Percentiles rank a stretch among this genome's conserved stretches.
Evolutionary conservation across 169 alveolate species (phyloP).

Genomic region (Plasmodium inui): DNA sequence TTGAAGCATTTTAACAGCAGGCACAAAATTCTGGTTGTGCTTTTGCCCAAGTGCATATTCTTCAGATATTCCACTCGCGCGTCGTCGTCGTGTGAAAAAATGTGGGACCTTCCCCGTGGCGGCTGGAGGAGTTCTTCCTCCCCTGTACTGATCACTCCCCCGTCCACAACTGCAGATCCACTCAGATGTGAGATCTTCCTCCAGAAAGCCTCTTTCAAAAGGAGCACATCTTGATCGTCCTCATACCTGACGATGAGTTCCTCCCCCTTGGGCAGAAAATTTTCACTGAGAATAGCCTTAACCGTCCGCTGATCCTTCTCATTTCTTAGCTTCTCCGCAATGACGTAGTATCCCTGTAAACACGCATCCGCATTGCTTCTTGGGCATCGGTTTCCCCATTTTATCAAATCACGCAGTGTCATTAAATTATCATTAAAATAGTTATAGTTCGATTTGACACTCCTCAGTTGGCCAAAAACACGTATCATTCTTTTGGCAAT

Average conservation of each 20-base stretch:
- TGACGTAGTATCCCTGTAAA: constrained; percentile 93
- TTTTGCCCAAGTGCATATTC: constrained; percentile 79
- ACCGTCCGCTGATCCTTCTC: constrained; percentile 90
- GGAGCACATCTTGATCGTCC: constrained; percentile 11
- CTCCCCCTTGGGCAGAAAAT: constrained; percentile 33
- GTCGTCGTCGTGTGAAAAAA: constrained; percentile 51
- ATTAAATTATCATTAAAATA: constrained; percentile 87
- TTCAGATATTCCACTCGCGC: constrained; percentile 59
- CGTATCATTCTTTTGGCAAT: constrained; percentile 94
- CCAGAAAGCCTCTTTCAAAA: constrained; percentile 19
- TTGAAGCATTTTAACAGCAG: constrained; percentile 93
- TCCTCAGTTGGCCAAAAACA: constrained; percentile 92
- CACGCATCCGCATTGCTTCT: constrained; percentile 88
- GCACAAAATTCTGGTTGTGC: constrained; percentile 88
- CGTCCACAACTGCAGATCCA: not conserved
- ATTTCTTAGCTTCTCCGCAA: constrained; percentile 95
- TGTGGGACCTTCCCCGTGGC: not conserved
- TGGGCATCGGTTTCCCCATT: constrained; percentile 97
- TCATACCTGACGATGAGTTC: constrained; percentile 8
- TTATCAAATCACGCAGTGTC: constrained; percentile 98
- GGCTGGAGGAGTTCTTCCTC: not conserved
- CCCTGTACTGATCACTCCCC: not conserved
- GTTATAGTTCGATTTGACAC: constrained; percentile 88
- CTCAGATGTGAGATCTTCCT: not conserved
- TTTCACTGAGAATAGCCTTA: constrained; percentile 82